phyloP scores from a whole-genome alignment of 805 yeast genomes.

The Metschnikowia shivogae region DNA sequence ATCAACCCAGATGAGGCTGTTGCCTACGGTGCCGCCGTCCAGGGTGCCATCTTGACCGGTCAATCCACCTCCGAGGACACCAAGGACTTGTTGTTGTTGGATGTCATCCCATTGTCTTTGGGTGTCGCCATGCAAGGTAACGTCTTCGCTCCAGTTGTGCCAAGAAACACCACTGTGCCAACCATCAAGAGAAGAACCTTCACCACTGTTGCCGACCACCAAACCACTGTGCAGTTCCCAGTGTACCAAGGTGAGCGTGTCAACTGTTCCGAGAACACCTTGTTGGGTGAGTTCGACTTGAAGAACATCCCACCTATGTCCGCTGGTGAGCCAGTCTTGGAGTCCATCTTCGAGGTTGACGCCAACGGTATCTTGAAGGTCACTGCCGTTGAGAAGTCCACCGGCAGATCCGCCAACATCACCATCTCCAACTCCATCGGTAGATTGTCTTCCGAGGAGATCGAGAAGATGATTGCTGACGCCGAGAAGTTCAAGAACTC shows the following conservation, averaged over 20 bases:
- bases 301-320: slow-evolving; percentile 49
- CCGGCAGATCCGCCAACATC: slow-evolving; percentile 48
- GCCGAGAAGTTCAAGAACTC: slow-evolving; percentile 80
- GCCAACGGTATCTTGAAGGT: slow-evolving; percentile 51
- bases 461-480: slow-evolving; percentile 46
- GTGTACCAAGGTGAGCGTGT: slow-evolving; percentile 52
- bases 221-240: slow-evolving; percentile 49
- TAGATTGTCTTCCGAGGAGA: slow-evolving; percentile 47
- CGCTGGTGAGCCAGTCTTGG: slow-evolving; percentile 50
- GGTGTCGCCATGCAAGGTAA: slow-evolving; percentile 52
- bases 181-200: slow-evolving; percentile 49
- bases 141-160: slow-evolving; percentile 48
- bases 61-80: slow-evolving; percentile 47
- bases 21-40: slow-evolving; percentile 99
- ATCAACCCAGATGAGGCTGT: slow-evolving; percentile 99
- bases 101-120: slow-evolving; percentile 48
- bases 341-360: slow-evolving; percentile 47
- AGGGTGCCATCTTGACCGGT: slow-evolving; percentile 68
- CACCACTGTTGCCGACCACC: slow-evolving; percentile 50
- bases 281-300: slow-evolving; percentile 49
- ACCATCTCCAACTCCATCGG: slow-evolving; percentile 49
- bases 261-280: slow-evolving; percentile 48
- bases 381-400: slow-evolving; percentile 47
- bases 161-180: slow-evolving; percentile 50
- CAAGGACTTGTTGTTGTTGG: slow-evolving; percentile 48